Evolutionary conservation across 768 basidiomycete species (phyloP), one percentile per base, ranked within the genome.

Genomic region (Pulveroboletus sp.): DNA sequence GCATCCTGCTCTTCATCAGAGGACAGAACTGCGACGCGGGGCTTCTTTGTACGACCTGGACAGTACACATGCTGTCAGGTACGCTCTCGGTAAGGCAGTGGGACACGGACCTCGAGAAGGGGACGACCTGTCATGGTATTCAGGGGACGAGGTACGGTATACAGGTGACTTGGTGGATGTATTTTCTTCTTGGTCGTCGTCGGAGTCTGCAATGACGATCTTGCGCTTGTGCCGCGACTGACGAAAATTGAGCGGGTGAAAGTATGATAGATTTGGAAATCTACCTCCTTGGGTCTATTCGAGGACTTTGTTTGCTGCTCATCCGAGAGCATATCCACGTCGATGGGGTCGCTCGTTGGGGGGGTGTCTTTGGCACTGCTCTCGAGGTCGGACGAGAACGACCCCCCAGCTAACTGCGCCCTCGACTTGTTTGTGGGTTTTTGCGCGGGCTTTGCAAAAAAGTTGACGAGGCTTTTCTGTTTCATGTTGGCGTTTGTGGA

Each of bases 311-410:
- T 78, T 12, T 74, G 11, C 16, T 50, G 78, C 2, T 66, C 56
- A 27, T 75, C 77, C 8, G 74, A 75, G 41, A 82, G 53, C 81
- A 88, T 83, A 61, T 90, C 87, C 10, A 90, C 76, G 55, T 91
- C 87, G 48, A 90, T 78, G 24, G 79, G 74, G 48, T 90, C 87
- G 54, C 87, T 90, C 3, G 87, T 87, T 0, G 87, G 87, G 23
- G 89, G 88, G 2, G 86, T 87, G 14, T 78, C 76, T 24, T 69
- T 71, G 34, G 59, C 46, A 53, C 74, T 84, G 43, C 72, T 73
- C 17, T 69, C 72, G 19, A 68, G 70, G 20, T 79, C 79, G 37
- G 81, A 84, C 16, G 74, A 75, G 29, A 60, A 51, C 4, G 72
- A 72, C 50, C 66, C 68, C n/a, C 60, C 61, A 14, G 72, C 68